Evolutionary conservation across 192 early-diverging fungal species (phyloP).

Genomic region (Coemansia biformis): DNA sequence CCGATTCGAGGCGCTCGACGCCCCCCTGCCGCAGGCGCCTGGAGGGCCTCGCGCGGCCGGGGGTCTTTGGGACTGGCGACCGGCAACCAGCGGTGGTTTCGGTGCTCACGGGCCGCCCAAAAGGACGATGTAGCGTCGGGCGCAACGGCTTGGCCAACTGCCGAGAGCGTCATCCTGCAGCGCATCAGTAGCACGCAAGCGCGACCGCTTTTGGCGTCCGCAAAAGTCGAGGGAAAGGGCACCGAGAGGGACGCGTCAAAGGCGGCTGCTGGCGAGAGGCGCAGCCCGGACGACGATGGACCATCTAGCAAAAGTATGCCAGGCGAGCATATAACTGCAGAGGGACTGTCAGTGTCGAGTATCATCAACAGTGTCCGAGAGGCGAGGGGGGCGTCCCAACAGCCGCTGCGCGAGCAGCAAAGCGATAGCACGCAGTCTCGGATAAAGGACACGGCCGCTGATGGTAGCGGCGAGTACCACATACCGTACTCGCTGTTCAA

Average conservation of each 20-base stretch:
- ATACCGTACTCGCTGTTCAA: slow-evolving; percentile 62
- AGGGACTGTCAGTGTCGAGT: slow-evolving; percentile 22
- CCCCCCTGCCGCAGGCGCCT: no score
- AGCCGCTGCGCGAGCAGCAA: background rate
- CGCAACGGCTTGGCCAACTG: slow-evolving; percentile 28
- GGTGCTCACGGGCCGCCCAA: no score
- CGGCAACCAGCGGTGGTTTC: no score
- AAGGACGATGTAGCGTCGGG: background rate
- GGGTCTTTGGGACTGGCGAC: no score
- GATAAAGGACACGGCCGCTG: no score
- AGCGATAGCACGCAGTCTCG: no score
- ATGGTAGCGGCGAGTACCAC: no score
- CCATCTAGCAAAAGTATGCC: no score
- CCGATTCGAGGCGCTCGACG: no score
- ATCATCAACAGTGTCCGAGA: slow-evolving; percentile 38
- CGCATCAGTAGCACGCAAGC: slow-evolving; percentile 30
- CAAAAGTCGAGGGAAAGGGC: slow-evolving; percentile 3
- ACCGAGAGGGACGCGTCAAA: background rate
- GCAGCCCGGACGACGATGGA: no score
- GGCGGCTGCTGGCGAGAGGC: background rate
- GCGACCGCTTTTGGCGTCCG: slow-evolving; percentile 9
- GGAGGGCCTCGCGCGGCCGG: no score
- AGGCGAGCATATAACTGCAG: background rate
- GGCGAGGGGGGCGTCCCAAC: slow-evolving; percentile 6
- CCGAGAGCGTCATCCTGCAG: slow-evolving; percentile 46